Evolutionary conservation across 179 eudicot genomes (phyloP).

Genomic region (Heliamphora pulchella): DNA sequence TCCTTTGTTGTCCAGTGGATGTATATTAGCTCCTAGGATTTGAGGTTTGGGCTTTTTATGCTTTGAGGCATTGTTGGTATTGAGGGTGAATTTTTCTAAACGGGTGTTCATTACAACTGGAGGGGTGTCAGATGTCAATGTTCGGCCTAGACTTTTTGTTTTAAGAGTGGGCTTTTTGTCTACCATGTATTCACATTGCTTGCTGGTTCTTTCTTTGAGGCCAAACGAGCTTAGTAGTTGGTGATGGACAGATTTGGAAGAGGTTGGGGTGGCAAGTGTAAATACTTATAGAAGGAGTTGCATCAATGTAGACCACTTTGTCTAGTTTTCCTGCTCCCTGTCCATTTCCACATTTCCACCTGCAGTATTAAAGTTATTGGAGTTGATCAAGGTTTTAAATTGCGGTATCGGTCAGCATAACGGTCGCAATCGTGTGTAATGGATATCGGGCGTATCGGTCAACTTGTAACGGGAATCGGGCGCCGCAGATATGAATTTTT

Average conservation of each 20-base stretch:
- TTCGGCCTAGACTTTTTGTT: neutral
- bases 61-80: neutral
- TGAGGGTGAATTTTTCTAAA: neutral
- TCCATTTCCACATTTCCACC: neutral
- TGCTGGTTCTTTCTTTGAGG: neutral
- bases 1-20: neutral
- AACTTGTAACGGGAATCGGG: too few species aligned
- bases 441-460: too few species aligned
- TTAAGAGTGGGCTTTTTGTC: neutral
- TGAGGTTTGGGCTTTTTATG: neutral
- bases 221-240: neutral
- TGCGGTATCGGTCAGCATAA: too few species aligned
- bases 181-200: neutral
- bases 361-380: too few species aligned
- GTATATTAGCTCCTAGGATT: neutral
- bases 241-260: neutral
- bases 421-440: too few species aligned
- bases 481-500: too few species aligned
- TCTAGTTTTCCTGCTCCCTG: neutral
- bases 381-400: too few species aligned
- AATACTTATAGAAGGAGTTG: neutral
- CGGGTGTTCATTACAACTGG: neutral
- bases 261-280: neutral
- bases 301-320: neutral
- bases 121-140: neutral